A percentile compares a stretch with the other conserved stretches of the same genome.
phyloP scores from a whole-genome alignment of 768 basidiomycete species.

The Mycena maculata region DNA sequence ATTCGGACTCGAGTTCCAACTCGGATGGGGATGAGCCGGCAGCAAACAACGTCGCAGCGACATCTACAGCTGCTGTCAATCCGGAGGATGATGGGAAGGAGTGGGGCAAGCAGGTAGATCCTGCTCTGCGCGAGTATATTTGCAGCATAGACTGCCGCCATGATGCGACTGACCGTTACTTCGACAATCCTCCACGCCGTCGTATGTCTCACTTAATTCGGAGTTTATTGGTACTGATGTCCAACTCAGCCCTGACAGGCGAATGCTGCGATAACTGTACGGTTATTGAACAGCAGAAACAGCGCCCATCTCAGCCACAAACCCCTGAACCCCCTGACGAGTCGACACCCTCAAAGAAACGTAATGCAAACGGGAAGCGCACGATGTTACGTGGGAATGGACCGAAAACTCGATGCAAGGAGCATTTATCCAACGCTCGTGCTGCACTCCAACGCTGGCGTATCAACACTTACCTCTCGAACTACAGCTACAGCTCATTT shows the following conservation, averaged over 20 bases:
- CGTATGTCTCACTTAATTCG: no score
- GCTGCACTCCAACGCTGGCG: slow-evolving; percentile 33
- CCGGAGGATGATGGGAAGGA: no score
- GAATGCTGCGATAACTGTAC: slow-evolving; percentile 36
- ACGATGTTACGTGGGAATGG: slow-evolving; percentile 23
- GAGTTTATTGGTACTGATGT: neutral
- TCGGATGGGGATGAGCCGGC: no score
- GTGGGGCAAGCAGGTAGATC: no score
- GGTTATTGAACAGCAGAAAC: neutral
- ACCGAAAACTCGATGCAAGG: slow-evolving; percentile 26
- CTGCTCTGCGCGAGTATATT: no score
- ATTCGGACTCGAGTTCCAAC: no score
- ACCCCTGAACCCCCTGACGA: slow-evolving; percentile 26
- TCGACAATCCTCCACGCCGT: no score
- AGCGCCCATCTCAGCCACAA: neutral
- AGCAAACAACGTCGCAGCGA: no score
- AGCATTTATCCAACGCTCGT: slow-evolving; percentile 31
- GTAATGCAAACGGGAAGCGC: slow-evolving; percentile 40
- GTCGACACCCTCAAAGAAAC: slow-evolving; percentile 21
- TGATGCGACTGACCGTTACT: no score
- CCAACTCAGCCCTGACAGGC: slow-evolving; percentile 29
- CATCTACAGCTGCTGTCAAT: no score
- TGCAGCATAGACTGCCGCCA: no score
- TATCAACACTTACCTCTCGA: slow-evolving; percentile 3
- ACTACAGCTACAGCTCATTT: slow-evolving; percentile 29